Base-by-base conservation (phyloP, 2,329 filamentous ascomycete species). In the Fusarium chaquense region DNA sequence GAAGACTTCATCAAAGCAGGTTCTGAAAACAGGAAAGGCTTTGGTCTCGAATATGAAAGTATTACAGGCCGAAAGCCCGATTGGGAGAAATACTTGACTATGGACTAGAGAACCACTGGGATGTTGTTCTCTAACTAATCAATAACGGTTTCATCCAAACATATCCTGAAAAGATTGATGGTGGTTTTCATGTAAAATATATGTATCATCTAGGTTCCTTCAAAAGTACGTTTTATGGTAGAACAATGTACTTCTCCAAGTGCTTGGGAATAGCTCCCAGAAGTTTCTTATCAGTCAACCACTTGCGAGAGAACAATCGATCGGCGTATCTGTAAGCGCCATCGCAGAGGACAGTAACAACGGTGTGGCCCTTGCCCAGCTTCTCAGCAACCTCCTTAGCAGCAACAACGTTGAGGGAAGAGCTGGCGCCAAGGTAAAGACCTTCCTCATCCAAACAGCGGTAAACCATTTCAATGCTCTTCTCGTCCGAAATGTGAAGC, bases 241-340 rank as follows among this genome's bases (percentile, higher is more conserved):
- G 83, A 67, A 98, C 94, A 80, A 98, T 97, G 81, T 99, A 98
- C 86, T 94, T 97, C 79, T 92, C 88, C 78, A 98, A 81, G 77
- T 93, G 90, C 83, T 93, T 87, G 9, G 96, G 96, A 78, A 99
- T 91, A 44, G 94, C 90, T 30, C 83, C 87, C 46, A 96, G 80
- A 70, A 99, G 83, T 61, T 91, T 92, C 89, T 98, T 99, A 76
- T 90, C 89, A 79, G 90, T 86, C 72, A 99, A 82, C 96, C 96
- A 99, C 80, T 91, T 94, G 79, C 89, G 89, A 46, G 93, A 97
- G 83, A 99, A 99, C 67, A 99, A 80, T 36, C 96, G 86, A 70
- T 99, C 96, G 7, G 96, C 96, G 79, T 99, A 99, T 76, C 96
- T 85, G 78, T 99, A 98, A n/a, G 96, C 96, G 64, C 96, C 96